Evolutionary conservation across 2,329 filamentous ascomycete genomes (phyloP).

Genomic region (Fusarium verrucosum): DNA sequence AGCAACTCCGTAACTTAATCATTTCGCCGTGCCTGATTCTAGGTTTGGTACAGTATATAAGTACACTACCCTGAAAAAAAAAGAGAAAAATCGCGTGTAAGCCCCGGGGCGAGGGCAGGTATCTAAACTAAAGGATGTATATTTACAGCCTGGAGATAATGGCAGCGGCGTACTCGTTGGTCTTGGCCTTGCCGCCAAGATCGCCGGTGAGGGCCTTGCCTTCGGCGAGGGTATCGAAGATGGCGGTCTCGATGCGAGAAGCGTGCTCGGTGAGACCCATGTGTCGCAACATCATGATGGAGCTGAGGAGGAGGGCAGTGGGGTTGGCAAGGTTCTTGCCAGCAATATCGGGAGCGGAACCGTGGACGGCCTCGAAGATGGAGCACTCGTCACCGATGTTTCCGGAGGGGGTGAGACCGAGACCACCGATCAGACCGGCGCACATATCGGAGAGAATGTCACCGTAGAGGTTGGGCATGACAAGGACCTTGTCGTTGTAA

Average conservation of each 20-base stretch:
- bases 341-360: constrained; percentile 94
- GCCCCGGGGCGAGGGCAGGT: constrained; percentile 35
- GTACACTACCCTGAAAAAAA: constrained; percentile 43
- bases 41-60: constrained; percentile 47
- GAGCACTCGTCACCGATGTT: constrained; percentile 99
- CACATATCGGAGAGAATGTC: constrained; percentile 99
- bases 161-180: constrained; percentile 88
- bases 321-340: constrained; percentile 97
- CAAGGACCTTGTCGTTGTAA: constrained; percentile 99
- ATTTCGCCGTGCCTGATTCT: constrained; percentile 46
- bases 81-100: constrained; percentile 38
- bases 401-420: constrained; percentile 95
- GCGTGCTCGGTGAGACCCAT: constrained; percentile 92
- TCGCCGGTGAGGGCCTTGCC: constrained; percentile 97
- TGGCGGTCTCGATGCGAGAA: constrained; percentile 88
- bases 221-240: constrained; percentile 94
- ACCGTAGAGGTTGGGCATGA: constrained; percentile 98
- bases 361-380: constrained; percentile 99
- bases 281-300: constrained; percentile 99
- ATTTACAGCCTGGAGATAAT: constrained; percentile 78
- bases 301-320: constrained; percentile 91
- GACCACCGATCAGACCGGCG: constrained; percentile 96
- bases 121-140: constrained; percentile 39
- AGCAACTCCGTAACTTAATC: constrained; percentile 41
- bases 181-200: constrained; percentile 95